Evolutionary conservation across 371 early-diverging fungal species (phyloP).

Genomic region (Mucor saturninus): DNA sequence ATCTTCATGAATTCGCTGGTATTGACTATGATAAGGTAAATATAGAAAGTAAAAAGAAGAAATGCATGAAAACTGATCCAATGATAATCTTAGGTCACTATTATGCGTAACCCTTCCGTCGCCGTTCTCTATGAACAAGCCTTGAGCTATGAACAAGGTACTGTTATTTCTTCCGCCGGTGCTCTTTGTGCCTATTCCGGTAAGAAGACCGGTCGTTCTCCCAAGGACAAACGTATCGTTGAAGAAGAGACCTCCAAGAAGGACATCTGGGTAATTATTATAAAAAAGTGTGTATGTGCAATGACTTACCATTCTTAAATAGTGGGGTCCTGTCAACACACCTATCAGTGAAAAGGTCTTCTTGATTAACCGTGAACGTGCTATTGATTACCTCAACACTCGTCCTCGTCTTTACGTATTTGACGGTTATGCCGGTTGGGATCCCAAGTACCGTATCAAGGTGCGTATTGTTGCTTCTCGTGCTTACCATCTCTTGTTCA

Average conservation of each 20-base stretch:
- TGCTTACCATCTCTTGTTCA: constrained; percentile 96
- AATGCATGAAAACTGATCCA: no score
- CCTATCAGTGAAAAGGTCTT: constrained; percentile 88
- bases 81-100: constrained; percentile 44
- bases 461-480: constrained; percentile 94
- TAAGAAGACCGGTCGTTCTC: constrained; percentile 88
- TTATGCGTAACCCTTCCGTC: constrained; percentile 76
- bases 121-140: constrained; percentile 96
- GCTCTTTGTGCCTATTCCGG: constrained; percentile 94
- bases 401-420: constrained; percentile 93
- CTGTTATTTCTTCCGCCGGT: constrained; percentile 89
- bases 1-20: constrained; percentile 57
- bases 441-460: constrained; percentile 96
- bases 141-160: constrained; percentile 85
- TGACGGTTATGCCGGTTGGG: constrained; percentile 96
- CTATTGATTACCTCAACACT: constrained; percentile 96
- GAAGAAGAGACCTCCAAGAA: constrained; percentile 82
- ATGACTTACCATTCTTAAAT: background rate
- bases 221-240: constrained; percentile 97
- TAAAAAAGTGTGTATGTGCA: no score
- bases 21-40: constrained; percentile 60
- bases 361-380: constrained; percentile 95
- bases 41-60: background rate
- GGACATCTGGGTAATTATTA: constrained; percentile 72
- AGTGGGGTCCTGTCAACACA: constrained; percentile 96